Evolutionary conservation across 1,139 yeast genomes (phyloP).

Genomic region (Kodamaea sp.): DNA sequence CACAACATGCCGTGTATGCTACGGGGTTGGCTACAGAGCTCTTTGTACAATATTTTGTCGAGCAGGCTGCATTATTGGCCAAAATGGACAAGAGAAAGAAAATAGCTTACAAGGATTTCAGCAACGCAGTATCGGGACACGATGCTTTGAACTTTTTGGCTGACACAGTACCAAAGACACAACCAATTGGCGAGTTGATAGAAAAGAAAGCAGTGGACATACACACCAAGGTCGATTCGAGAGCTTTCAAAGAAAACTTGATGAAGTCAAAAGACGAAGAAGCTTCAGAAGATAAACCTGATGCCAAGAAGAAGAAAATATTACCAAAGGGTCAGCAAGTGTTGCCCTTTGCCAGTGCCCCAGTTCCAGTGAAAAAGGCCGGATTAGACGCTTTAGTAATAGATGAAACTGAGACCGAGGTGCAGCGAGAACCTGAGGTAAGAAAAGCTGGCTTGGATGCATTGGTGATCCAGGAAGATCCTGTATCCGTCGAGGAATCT

Average conservation of each 20-base stretch:
- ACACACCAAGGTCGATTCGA: conserved; percentile 8
- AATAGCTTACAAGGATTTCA: conserved; percentile 71
- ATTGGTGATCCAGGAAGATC: conserved; percentile 25
- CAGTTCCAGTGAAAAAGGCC: conserved; percentile 32
- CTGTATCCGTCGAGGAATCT: conserved; percentile 8
- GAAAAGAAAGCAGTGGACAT: conserved; percentile 46
- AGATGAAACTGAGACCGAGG: conserved; percentile 15
- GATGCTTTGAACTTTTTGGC: conserved; percentile 70
- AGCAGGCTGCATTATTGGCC: conserved; percentile 74
- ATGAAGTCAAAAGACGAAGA: conserved; percentile 10
- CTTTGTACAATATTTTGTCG: conserved; percentile 77
- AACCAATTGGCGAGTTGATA: conserved; percentile 53
- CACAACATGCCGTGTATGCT: conserved; percentile 79
- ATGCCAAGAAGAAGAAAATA: conserved; percentile 14
- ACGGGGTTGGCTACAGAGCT: conserved; percentile 87
- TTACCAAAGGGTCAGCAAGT: conserved; percentile 44
- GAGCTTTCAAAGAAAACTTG: conserved; percentile 6
- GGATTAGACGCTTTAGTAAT: conserved; percentile 37
- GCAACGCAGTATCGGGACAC: conserved; percentile 65
- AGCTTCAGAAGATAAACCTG: conserved; percentile 4
- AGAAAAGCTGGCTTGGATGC: conserved; percentile 41
- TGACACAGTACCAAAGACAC: conserved; percentile 69
- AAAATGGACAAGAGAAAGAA: conserved; percentile 71
- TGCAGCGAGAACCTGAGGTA: no score
- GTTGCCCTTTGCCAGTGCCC: conserved; percentile 19